Percentiles rank a stretch among this genome's conserved stretches.
These are phyloP conservation scores for Penicillium sclerotigenum DNA, from an alignment of 2,329 filamentous ascomycete genomes.

Conservation along the genomic window DNA sequence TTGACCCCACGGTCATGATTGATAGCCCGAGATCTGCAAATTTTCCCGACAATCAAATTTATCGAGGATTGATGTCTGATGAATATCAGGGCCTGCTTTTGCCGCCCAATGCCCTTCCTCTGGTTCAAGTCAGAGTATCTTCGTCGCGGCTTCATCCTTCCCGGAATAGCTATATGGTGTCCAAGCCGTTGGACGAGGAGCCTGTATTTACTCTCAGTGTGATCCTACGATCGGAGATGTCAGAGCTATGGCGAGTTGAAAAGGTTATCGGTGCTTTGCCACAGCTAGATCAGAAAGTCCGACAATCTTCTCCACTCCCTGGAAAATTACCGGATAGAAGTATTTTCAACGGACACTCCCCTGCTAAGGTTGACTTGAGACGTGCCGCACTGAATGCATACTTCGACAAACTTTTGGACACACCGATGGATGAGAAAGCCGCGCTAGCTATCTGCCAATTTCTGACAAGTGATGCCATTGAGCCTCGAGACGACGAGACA, in stretches of 20 bases:
- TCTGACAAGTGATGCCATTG: slow-evolving; percentile 65
- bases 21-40: slow-evolving; percentile 33
- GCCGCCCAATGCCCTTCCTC: slow-evolving; percentile 81
- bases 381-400: slow-evolving; percentile 78
- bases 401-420: slow-evolving; percentile 80
- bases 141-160: slow-evolving; percentile 95
- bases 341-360: slow-evolving; percentile 87
- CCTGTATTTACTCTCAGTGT: slow-evolving; percentile 90
- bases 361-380: slow-evolving; percentile 86
- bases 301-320: slow-evolving; percentile 67
- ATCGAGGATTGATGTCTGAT: slow-evolving; percentile 74
- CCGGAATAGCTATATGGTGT: slow-evolving; percentile 74
- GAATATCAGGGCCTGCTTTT: slow-evolving; percentile 83
- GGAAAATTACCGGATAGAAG: slow-evolving; percentile 78
- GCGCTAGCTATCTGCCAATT: slow-evolving; percentile 84
- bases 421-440: slow-evolving; percentile 70
- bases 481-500: slow-evolving; percentile 52
- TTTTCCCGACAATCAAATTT: slow-evolving; percentile 54
- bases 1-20: slow-evolving; percentile 36
- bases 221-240: slow-evolving; percentile 62
- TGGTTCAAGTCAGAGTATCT: slow-evolving; percentile 79
- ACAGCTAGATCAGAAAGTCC: slow-evolving; percentile 78
- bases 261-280: slow-evolving; percentile 80
- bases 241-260: slow-evolving; percentile 88
- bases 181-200: slow-evolving; percentile 81